Evolutionary conservation across 2,329 filamentous ascomycete genomes (phyloP).

Genomic region (Xylaria sp.): DNA sequence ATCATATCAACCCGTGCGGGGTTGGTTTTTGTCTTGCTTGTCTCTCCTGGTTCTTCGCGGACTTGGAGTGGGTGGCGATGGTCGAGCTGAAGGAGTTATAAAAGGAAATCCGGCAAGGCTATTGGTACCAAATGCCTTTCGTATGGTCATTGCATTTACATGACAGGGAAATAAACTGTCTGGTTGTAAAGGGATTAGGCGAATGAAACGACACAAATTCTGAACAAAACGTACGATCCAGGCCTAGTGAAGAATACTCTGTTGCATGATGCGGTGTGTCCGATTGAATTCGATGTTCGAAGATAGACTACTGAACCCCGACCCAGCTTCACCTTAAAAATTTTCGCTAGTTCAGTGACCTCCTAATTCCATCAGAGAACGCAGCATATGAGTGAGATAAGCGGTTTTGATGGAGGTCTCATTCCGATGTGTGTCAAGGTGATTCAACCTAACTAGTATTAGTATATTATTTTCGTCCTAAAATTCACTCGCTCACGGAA

Average conservation of each 20-base stretch:
- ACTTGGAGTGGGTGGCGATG: slow-evolving; percentile 46
- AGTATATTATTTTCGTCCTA: no score
- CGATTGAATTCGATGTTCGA: slow-evolving; percentile 3
- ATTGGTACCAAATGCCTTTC: slow-evolving; percentile 50
- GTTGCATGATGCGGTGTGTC: background rate
- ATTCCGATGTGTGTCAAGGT: no score
- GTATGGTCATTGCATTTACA: slow-evolving; percentile 61
- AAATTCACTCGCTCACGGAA: background rate
- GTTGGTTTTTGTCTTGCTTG: slow-evolving; percentile 38
- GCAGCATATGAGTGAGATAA: no score
- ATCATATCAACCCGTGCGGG: slow-evolving; percentile 36
- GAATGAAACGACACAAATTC: slow-evolving; percentile 62
- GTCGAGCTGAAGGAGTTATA: slow-evolving; percentile 52
- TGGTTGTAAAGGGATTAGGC: slow-evolving; percentile 64
- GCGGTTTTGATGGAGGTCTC: no score
- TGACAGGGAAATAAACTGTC: slow-evolving; percentile 57
- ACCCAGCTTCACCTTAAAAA: no score
- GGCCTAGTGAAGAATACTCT: slow-evolving; percentile 15
- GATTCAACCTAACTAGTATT: no score
- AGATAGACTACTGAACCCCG: background rate
- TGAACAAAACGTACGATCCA: slow-evolving; percentile 36
- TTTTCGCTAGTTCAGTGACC: no score
- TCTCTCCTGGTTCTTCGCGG: slow-evolving; percentile 42
- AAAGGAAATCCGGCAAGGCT: slow-evolving; percentile 50
- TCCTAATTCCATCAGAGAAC: no score